Evolutionary conservation across 495 filamentous ascomycete species (phyloP).

Genomic region (Niebla homalea): DNA sequence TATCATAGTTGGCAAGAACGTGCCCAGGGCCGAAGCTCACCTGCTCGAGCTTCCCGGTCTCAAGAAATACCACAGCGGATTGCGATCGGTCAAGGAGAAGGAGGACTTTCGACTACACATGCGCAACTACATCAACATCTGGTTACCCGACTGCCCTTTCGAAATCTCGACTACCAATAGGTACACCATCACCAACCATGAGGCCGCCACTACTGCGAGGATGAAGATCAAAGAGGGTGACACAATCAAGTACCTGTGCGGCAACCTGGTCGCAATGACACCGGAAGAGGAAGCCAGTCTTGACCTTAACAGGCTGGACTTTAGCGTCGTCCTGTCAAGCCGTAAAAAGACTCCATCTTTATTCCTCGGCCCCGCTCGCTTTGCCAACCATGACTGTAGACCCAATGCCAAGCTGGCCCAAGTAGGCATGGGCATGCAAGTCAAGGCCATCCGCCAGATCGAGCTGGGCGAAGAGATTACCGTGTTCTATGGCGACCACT

Average conservation of each 20-base stretch:
- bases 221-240: conserved; percentile 66
- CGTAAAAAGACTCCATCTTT: conserved; percentile 76
- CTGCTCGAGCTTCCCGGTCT: conserved; percentile 63
- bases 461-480: conserved; percentile 87
- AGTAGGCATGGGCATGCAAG: conserved; percentile 70
- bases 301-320: conserved; percentile 68
- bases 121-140: conserved; percentile 83
- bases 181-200: conserved; percentile 80
- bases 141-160: conserved; percentile 82
- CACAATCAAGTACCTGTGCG: conserved; percentile 77
- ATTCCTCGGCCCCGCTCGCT: conserved; percentile 88
- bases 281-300: conserved; percentile 76
- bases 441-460: conserved; percentile 68
- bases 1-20: conserved; percentile 62
- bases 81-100: conserved; percentile 65
- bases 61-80: conserved; percentile 48
- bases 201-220: conserved; percentile 78
- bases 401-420: conserved; percentile 82
- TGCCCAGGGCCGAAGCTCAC: conserved; percentile 51
- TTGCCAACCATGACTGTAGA: conserved; percentile 94
- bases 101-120: conserved; percentile 80
- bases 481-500: conserved; percentile 86
- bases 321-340: conserved; percentile 90
- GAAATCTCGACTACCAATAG: conserved; percentile 91
- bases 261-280: conserved; percentile 81